Evolutionary conservation across 1,139 yeast genomes (phyloP).

Genomic region (Yamadazyma kanchanaburiensis): DNA sequence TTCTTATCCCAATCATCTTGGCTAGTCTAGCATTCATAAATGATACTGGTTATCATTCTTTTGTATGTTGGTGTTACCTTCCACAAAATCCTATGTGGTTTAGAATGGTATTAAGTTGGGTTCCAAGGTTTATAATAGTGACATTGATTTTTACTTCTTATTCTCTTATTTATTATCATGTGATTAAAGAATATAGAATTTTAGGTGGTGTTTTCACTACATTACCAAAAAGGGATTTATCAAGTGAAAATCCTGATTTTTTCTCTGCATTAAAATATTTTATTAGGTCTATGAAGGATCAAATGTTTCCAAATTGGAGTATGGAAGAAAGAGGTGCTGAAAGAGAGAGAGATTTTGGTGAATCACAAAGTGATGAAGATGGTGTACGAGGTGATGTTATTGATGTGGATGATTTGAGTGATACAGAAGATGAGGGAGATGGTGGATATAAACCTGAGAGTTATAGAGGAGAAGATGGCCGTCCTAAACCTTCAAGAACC

Average conservation of each 20-base stretch:
- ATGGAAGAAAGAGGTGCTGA: constrained; percentile 16
- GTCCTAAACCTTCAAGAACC: background rate
- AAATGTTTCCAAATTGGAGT: constrained; percentile 26
- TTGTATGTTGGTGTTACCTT: constrained; percentile 78
- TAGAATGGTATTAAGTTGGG: constrained; percentile 75
- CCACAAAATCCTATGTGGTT: constrained; percentile 77
- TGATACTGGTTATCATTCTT: constrained; percentile 53
- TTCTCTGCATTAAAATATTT: constrained; percentile 34
- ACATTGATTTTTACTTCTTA: constrained; percentile 63
- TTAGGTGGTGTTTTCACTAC: constrained; percentile 47
- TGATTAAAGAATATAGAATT: constrained; percentile 55
- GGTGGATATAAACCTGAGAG: too few relatives aligned
- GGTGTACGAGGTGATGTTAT: background rate
- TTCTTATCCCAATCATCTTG: constrained; percentile 61
- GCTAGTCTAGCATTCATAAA: constrained; percentile 72
- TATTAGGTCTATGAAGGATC: constrained; percentile 19
- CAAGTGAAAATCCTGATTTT: constrained; percentile 30
- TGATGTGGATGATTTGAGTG: background rate
- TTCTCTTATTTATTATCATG: constrained; percentile 69
- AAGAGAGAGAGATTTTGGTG: background rate
- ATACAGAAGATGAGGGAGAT: too few relatives aligned
- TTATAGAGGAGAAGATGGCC: too few relatives aligned
- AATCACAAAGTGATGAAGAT: too few relatives aligned
- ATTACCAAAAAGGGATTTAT: constrained; percentile 16
- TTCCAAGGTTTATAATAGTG: constrained; percentile 70